phyloP scores from a whole-genome alignment of 495 filamentous ascomycete genomes.

The Choiromyces venosus region DNA sequence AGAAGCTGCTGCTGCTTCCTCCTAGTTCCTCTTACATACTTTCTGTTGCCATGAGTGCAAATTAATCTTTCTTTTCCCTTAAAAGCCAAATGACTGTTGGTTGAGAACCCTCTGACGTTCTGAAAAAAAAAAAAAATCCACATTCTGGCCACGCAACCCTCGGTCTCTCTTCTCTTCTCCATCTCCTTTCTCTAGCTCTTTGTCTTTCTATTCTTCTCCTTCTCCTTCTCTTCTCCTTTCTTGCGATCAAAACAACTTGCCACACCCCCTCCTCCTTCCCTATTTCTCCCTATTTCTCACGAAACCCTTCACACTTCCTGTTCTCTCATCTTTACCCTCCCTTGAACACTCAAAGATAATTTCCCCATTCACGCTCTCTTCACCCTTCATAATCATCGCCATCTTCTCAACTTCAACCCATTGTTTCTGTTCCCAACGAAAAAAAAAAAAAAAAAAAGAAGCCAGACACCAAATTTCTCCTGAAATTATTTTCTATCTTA shows the following conservation, averaged over 20 bases:
- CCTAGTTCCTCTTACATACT: constrained; percentile 4
- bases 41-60: constrained; percentile 35
- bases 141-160: constrained; percentile 34
- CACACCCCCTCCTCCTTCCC: constrained; percentile 13
- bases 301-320: neutral
- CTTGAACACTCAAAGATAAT: constrained; percentile 9
- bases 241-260: constrained; percentile 2
- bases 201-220: constrained; percentile 26
- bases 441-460: constrained; percentile 17
- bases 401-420: constrained; percentile 12
- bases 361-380: neutral
- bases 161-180: constrained; percentile 31
- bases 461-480: constrained; percentile 4
- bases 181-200: constrained; percentile 39
- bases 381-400: constrained; percentile 15
- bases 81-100: constrained; percentile 34
- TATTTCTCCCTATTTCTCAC: neutral
- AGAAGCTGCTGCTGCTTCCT: neutral
- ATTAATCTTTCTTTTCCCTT: constrained; percentile 32
- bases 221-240: constrained; percentile 29
- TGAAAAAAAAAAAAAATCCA: constrained; percentile 34
- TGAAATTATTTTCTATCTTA: neutral
- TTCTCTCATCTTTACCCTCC: constrained; percentile 24
- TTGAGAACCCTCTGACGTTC: constrained; percentile 25
- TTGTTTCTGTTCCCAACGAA: neutral